Evolutionary conservation across 345 rosid species (phyloP), one percentile per base, ranked within the genome.

Genomic region (Clarkia xantiana): DNA sequence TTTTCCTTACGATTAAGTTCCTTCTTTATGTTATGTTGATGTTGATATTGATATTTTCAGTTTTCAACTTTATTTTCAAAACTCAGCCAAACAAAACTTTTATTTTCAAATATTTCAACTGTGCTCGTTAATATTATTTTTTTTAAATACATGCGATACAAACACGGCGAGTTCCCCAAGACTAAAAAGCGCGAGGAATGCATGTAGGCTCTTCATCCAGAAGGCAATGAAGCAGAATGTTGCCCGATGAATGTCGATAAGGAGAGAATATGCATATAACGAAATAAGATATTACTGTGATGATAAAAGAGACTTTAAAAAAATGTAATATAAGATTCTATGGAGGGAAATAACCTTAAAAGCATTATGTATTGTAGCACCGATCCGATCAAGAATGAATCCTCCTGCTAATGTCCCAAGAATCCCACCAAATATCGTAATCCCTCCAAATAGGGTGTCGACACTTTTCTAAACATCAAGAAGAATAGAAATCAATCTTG

Each of bases 141-240:
- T n/a, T n/a, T n/a, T n/a, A 29, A 29, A 29, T 79, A 91, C 98
- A 96, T 91, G 99, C 20, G 96, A 80, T 11, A 96, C 94, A 61
- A 91, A 91, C 61, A 91, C 80, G 50, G 84, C 76, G 45, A 91
- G 74, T 56, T 91, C 99, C 39, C 99, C 99, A 42, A 87, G 48
- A 14, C 87, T 67, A 25, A 91, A 84, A 22, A 91, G 71, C 56
- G 56, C 95, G 9, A 86, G 61, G 74, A 91, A 91, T 12, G 57
- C 75, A 63, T 78, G 81, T 87, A 84, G 50, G 67, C 67, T 78
- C 72, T 63, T 82, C 45, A 80, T 50, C 63, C 80, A 87, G 73
- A 91, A 91, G 62, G 96, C 96, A 48, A 61, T 14, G 42, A 91
- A 78, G 75, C 99, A 91, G 61, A 68, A 80, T 34, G 67, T 63